Percentiles rank a stretch among this genome's conserved stretches.
Conservation (phyloP, 2,329 filamentous ascomycete species). For the Tolypocladium amazonense region DNA sequence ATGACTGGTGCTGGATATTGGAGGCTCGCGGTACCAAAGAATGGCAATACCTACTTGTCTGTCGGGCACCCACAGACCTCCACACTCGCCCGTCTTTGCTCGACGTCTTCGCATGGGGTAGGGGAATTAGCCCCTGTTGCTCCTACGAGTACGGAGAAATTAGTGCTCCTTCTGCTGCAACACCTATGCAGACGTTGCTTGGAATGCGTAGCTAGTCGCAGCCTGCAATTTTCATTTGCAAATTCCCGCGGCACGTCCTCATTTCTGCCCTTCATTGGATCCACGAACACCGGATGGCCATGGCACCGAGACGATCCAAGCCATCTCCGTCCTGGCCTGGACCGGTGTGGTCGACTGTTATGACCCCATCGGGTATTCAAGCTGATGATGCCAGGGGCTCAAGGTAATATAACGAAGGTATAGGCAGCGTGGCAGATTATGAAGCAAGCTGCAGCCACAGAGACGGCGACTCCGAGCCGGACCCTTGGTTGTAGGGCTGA, state of each 20-base stretch:
- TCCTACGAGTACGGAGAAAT: not conserved
- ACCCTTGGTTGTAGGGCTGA: slow-evolving; percentile 2
- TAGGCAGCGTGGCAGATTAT: not conserved
- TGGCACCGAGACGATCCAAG: not conserved
- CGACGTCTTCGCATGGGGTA: not conserved
- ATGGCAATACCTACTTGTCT: not conserved
- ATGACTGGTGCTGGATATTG: not conserved
- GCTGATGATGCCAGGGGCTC: not conserved
- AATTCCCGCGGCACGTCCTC: not conserved
- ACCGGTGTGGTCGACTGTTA: not conserved
- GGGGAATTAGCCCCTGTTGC: not conserved
- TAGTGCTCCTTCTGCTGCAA: not conserved
- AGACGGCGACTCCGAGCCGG: not conserved
- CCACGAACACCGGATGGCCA: not conserved
- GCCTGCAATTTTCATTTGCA: not conserved
- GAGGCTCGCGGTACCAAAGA: not conserved
- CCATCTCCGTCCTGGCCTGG: not conserved
- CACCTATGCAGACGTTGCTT: not conserved
- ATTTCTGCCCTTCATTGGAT: not conserved
- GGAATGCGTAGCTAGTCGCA: not conserved
- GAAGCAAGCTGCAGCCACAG: not conserved
- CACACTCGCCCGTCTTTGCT: not conserved
- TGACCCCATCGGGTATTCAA: not conserved
- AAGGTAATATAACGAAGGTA: not conserved
- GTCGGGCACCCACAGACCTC: not conserved